Base-by-base conservation (phyloP, 1,284 basidiomycete genomes). In the Ustilago lituana region DNA sequence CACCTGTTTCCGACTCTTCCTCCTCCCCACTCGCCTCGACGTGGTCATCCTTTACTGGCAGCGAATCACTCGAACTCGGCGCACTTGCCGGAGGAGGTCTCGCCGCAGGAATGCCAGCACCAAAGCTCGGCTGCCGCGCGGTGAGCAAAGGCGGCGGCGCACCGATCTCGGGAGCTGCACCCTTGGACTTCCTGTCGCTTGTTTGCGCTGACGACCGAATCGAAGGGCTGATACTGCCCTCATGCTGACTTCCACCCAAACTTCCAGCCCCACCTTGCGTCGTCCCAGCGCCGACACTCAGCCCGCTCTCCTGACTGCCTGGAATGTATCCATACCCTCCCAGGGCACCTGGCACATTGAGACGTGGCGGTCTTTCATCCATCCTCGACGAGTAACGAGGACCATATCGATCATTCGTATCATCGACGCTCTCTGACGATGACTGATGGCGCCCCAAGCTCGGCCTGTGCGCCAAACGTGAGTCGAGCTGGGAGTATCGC, bases 291-390 rank as follows among this genome's bases (percentile, higher is more conserved):
- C 44, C 55, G 8, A 74, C 64, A 24, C 70, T 74, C 32, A 80
- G 27, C 0, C 73, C 74, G 31, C 74, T 78, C 44, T 78, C 77
- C 44, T 75, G 68, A 56, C 78, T 80, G 17, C 77, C 69, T 0
- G 77, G 70, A 26, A 80, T 80, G 45, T 78, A 77, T 10, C 76
- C 76, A 41, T 80, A 80, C 2, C 74, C 78, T 10, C 76, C 64
- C 50, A 77, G 24, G 5, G 64, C 60, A 17, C 73, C 75, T 0
- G 73, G 73, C 50, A 72, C 32, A 20, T 56, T 52, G 9, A 22
- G 27, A 4, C 67, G 29, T 23, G 52, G 20, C 11, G 29, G 9
- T 10, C 43, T 36, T 4, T 38, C 49, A 9, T 53, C 39, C 32
- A 40, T 32, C 15, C 45, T 46, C 1, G 45, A 26, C 7, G 46